Conservation (phyloP, 192 early-diverging fungal genomes). For the Coemansia sp. region DNA sequence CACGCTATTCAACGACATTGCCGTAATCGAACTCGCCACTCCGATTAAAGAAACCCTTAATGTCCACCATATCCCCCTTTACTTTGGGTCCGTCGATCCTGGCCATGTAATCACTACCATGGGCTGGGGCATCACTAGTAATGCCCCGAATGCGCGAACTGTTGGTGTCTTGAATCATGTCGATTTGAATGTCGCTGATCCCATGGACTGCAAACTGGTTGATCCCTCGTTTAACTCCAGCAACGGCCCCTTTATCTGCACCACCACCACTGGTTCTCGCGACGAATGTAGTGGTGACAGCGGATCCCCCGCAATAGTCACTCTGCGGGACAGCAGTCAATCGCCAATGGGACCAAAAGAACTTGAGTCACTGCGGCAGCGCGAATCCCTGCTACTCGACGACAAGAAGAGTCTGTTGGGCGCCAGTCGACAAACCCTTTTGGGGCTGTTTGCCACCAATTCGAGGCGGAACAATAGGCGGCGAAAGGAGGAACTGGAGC, state of each 20-base stretch:
- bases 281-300: constrained; percentile 53
- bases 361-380: neutral
- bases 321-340: neutral
- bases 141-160: constrained; percentile 12
- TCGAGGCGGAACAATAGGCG: neutral
- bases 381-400: neutral
- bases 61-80: constrained; percentile 31
- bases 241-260: constrained; percentile 46
- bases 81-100: constrained; percentile 19
- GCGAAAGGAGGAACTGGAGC: neutral
- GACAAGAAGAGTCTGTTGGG: too few relatives aligned
- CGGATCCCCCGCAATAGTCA: constrained; percentile 33
- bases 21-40: constrained; percentile 26
- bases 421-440: too few relatives aligned
- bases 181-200: constrained; percentile 14
- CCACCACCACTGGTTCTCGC: constrained; percentile 19
- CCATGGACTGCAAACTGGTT: constrained; percentile 12
- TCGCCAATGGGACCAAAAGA: too few relatives aligned
- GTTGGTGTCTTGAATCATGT: constrained; percentile 29
- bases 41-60: neutral
- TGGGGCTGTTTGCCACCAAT: neutral
- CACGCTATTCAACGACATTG: constrained; percentile 49
- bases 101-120: constrained; percentile 25
- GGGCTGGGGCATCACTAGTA: constrained; percentile 51
- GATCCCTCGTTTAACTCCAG: constrained; percentile 18